A percentile compares a stretch with the other conserved stretches of the same genome.
Evolutionary conservation across 257 asterid species (phyloP).

Genomic region (Ehretia macrophylla): DNA sequence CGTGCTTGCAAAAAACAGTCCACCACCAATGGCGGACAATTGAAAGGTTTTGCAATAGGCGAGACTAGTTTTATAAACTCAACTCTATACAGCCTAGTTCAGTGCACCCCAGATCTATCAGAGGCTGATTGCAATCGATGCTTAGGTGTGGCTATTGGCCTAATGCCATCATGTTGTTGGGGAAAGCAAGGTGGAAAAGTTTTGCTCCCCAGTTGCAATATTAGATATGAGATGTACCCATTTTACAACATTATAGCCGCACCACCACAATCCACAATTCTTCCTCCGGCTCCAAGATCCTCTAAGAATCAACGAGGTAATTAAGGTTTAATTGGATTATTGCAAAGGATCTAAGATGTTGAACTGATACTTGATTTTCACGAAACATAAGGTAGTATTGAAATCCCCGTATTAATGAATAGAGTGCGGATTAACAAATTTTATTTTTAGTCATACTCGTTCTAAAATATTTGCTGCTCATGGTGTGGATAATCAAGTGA

Average conservation of each 20-base stretch:
- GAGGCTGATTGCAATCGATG: not conserved
- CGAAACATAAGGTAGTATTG: too few relatives aligned
- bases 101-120: constrained; percentile 7
- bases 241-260: not conserved
- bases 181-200: constrained; percentile 3
- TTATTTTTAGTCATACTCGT: too few relatives aligned
- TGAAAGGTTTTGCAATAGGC: constrained; percentile 8
- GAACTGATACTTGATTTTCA: too few relatives aligned
- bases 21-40: not conserved
- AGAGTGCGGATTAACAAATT: too few relatives aligned
- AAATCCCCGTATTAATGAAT: too few relatives aligned
- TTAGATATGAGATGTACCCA: constrained; percentile 14
- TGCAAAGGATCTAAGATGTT: too few relatives aligned
- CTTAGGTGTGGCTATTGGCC: not conserved
- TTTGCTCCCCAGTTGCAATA: constrained; percentile 13
- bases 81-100: constrained; percentile 10
- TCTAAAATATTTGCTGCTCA: too few relatives aligned
- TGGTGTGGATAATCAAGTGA: too few relatives aligned
- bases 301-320: too few relatives aligned
- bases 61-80: not conserved
- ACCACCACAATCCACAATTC: not conserved
- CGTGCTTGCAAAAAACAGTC: not conserved
- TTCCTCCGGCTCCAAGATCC: constrained; percentile 1
- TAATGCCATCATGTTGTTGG: not conserved
- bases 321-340: too few relatives aligned